A percentile compares a stretch with the other conserved stretches of the same genome.
Evolutionary conservation across 257 asterid species (phyloP).

Genomic region (Paraleonurus japonicus): DNA sequence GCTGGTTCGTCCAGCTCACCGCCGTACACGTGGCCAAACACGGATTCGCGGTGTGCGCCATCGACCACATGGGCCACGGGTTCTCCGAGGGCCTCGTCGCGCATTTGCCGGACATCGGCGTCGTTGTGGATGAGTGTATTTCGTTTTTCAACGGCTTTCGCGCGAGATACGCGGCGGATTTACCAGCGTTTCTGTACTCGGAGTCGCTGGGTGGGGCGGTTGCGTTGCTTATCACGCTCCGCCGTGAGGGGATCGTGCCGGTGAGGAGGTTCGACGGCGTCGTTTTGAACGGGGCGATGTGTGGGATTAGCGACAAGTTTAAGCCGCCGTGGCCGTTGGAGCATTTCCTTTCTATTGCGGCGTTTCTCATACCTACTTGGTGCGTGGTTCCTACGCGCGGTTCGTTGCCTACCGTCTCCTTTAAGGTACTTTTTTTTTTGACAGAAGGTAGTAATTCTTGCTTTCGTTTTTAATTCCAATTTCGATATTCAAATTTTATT

Average conservation of each 20-base stretch:
- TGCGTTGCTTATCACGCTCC: conserved; percentile 71
- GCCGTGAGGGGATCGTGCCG: conserved; percentile 54
- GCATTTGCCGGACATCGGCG: conserved; percentile 70
- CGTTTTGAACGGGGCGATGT: conserved; percentile 93
- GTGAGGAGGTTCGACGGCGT: conserved; percentile 64
- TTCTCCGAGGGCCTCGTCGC: conserved; percentile 79
- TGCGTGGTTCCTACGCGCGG: conserved; percentile 92
- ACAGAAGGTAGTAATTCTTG: no score
- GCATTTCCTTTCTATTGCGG: conserved; percentile 78
- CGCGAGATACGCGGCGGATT: conserved; percentile 34
- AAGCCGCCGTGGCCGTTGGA: conserved; percentile 99
- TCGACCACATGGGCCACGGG: conserved; percentile 97
- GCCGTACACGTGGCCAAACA: conserved; percentile 61
- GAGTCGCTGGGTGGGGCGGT: conserved; percentile 97
- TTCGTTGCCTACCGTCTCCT: conserved; percentile 64
- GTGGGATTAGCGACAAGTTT: conserved; percentile 84
- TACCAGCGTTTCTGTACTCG: conserved; percentile 72
- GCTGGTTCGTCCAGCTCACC: conserved; percentile 94
- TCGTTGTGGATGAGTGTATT: conserved; percentile 78
- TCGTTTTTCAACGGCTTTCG: conserved; percentile 59
- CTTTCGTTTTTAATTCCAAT: neutral
- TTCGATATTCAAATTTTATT: neutral
- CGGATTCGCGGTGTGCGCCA: conserved; percentile 94
- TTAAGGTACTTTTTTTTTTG: no score
- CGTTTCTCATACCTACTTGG: conserved; percentile 74